Evolutionary conservation across 179 eudicot genomes (phyloP).

Genomic region (Pouteria campechiana): DNA sequence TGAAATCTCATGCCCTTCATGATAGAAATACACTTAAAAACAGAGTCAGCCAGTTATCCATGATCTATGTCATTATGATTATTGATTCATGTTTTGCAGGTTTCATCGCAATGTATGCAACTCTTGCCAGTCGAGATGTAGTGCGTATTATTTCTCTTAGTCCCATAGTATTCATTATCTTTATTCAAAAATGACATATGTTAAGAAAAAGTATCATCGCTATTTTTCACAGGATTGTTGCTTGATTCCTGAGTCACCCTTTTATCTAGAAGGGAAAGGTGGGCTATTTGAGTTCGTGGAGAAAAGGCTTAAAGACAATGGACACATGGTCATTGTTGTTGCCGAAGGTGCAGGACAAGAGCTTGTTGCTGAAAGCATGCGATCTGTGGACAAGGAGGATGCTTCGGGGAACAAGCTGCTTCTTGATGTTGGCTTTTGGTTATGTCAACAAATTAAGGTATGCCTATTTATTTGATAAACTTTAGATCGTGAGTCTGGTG

Average conservation of each 20-base stretch:
- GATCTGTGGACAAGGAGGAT: conserved; percentile 37
- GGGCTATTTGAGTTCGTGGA: conserved; percentile 78
- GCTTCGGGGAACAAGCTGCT: conserved; percentile 75
- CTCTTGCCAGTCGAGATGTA: conserved; percentile 90
- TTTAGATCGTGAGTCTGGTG: too few relatives aligned
- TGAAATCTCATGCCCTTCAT: too few relatives aligned
- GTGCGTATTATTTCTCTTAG: too few relatives aligned
- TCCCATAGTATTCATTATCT: too few relatives aligned
- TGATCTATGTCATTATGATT: background rate
- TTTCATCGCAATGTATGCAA: conserved; percentile 89
- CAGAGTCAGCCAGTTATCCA: too few relatives aligned
- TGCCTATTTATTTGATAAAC: background rate
- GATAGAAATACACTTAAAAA: too few relatives aligned
- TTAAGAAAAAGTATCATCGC: too few relatives aligned
- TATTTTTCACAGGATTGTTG: too few relatives aligned
- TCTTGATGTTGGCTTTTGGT: conserved; percentile 82
- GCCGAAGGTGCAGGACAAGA: conserved; percentile 98
- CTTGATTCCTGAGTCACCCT: conserved; percentile 93
- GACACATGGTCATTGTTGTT: conserved; percentile 93
- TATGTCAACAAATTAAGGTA: conserved; percentile 82
- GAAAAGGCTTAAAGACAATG: conserved; percentile 57
- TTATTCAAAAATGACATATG: too few relatives aligned
- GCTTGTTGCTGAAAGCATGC: conserved; percentile 29
- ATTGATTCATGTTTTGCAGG: conserved; percentile 28
- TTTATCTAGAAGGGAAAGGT: conserved; percentile 73